phyloP scores from a whole-genome alignment of 2,329 filamentous ascomycete species.

The Trichoderma sp. region DNA sequence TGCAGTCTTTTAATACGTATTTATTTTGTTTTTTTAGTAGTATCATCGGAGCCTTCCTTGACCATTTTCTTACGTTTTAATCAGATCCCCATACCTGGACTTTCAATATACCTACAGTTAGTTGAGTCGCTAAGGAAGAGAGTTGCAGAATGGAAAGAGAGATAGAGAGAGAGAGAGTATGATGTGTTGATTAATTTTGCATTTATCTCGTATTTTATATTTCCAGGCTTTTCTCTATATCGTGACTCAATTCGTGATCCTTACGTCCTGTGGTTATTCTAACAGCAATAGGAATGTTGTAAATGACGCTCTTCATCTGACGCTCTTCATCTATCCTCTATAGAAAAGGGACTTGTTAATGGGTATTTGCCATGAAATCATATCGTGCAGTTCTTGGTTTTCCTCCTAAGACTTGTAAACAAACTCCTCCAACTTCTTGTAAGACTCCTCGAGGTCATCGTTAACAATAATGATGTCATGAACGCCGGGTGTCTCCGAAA shows the following conservation, averaged over 20 bases:
- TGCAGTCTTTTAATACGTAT: constrained; percentile 34
- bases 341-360: not conserved
- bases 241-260: not conserved
- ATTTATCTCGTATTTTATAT: not conserved
- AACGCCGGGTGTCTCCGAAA: constrained; percentile 65
- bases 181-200: constrained; percentile 27
- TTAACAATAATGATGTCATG: constrained; percentile 48
- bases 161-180: constrained; percentile 19
- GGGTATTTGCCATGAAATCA: constrained; percentile 14
- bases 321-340: not conserved
- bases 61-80: constrained; percentile 47
- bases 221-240: not conserved
- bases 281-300: not conserved
- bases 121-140: constrained; percentile 34
- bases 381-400: not conserved
- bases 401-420: constrained; percentile 44
- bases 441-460: constrained; percentile 54
- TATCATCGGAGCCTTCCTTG: constrained; percentile 43
- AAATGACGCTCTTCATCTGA: not conserved
- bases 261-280: not conserved
- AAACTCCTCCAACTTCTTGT: constrained; percentile 57
- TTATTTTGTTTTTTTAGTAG: constrained; percentile 45
- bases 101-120: constrained; percentile 39
- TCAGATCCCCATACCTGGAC: constrained; percentile 42
- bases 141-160: constrained; percentile 24